Percentiles rank a stretch among this genome's conserved stretches.
Evolutionary conservation across 2,329 filamentous ascomycete species (phyloP).

Genomic region (Talaromyces piceae): DNA sequence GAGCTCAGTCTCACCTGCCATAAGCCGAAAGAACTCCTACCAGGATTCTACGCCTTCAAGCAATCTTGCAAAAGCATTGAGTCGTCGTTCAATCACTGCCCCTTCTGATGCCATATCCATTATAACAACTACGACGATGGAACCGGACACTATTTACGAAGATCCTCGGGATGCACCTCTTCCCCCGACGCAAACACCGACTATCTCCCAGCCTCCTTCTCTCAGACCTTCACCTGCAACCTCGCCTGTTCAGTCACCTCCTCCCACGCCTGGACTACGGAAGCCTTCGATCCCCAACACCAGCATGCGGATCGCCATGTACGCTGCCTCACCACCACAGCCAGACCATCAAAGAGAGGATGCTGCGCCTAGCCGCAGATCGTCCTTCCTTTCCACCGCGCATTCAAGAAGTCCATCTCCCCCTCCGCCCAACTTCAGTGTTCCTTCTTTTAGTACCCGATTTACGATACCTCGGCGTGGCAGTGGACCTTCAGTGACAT

Average conservation of each 20-base stretch:
- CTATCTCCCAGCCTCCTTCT: constrained; percentile 16
- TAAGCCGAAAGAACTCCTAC: constrained; percentile 8
- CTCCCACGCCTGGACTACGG: constrained; percentile 13
- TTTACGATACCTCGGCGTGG: constrained; percentile 2
- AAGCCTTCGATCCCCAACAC: constrained; percentile 14
- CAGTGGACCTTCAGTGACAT: neutral
- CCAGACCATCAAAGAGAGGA: constrained; percentile 7
- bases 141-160: constrained; percentile 16
- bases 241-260: constrained; percentile 11
- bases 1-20: constrained; percentile 2
- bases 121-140: constrained; percentile 15
- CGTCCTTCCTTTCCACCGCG: neutral
- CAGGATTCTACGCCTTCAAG: constrained; percentile 7
- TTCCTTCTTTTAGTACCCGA: constrained; percentile 29
- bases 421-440: constrained; percentile 33
- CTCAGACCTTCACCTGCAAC: constrained; percentile 4
- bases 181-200: constrained; percentile 10
- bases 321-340: constrained; percentile 11
- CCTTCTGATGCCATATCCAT: constrained; percentile 17
- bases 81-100: constrained; percentile 15
- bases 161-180: constrained; percentile 17
- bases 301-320: constrained; percentile 19
- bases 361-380: constrained; percentile 3
- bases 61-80: constrained; percentile 11
- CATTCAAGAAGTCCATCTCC: constrained; percentile 20